A percentile compares a stretch with the other conserved stretches of the same genome.
Evolutionary conservation across 2,329 filamentous ascomycete species (phyloP).

Genomic region (Cordyceps tenuipes): DNA sequence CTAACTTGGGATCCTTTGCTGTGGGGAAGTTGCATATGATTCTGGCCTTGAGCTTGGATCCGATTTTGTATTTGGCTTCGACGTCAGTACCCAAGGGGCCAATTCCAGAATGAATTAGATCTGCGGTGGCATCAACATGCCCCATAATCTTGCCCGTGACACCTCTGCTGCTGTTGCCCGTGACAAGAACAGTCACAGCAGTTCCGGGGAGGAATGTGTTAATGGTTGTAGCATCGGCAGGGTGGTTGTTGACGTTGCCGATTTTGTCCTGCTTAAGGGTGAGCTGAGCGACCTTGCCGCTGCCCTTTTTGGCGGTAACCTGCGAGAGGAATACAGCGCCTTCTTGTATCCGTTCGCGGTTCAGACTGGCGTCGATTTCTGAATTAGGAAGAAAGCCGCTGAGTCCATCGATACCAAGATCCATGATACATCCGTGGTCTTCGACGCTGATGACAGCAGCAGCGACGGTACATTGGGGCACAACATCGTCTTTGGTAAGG

Average conservation of each 20-base stretch:
- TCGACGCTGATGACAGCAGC: conserved; percentile 87
- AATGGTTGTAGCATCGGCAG: conserved; percentile 75
- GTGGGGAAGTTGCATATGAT: conserved; percentile 82
- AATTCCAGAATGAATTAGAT: conserved; percentile 78
- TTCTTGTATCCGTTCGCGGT: conserved; percentile 63
- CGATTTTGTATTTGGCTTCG: conserved; percentile 70
- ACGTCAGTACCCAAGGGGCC: conserved; percentile 62
- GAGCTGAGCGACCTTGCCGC: conserved; percentile 76
- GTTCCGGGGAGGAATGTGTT: conserved; percentile 87
- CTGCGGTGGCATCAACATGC: conserved; percentile 80
- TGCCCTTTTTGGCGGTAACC: conserved; percentile 64
- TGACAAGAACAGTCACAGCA: conserved; percentile 76
- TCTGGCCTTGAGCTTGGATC: conserved; percentile 75
- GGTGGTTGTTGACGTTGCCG: conserved; percentile 55
- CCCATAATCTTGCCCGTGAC: conserved; percentile 87
- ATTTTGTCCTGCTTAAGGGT: conserved; percentile 65
- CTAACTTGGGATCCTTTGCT: conserved; percentile 72
- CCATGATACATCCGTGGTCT: conserved; percentile 92
- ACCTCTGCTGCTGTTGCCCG: conserved; percentile 66
- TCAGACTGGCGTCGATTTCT: conserved; percentile 61
- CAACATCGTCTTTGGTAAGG: conserved; percentile 62
- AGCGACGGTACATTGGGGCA: conserved; percentile 71
- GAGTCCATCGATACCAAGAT: conserved; percentile 66
- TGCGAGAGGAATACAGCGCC: conserved; percentile 80
- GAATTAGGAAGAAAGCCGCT: conserved; percentile 80